Base-by-base conservation (phyloP, 345 rosid genomes). In the Dipteronia sinensis region DNA sequence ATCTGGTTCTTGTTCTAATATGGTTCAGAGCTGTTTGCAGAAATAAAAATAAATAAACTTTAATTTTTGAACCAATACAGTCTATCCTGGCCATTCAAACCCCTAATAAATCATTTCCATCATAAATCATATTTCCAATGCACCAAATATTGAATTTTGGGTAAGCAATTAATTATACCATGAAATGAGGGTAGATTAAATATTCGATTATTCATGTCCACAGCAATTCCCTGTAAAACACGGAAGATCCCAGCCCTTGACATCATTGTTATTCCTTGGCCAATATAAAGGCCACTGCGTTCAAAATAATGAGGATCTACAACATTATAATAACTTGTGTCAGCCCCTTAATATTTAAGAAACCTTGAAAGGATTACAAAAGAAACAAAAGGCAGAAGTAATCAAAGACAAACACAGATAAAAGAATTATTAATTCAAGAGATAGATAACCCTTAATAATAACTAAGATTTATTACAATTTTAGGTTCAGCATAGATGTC, bases 221-320 rank as follows among this genome's bases (percentile, higher is more conserved):
- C 94, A 64, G 97, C 97, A 82, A 94, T 79, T 85, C 99, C 99
- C 78, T 85, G 76, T 47, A 86, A 47, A 81, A 83, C 94, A 69
- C 98, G 98, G 77, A 96, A 96, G 83, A 92, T 87, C 78, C 99
- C 95, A 82, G 98, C 93, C 79, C 98, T 92, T 68, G 99, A 94
- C 89, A 96, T 85, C 91, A 85, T 88, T 74, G 95, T 44, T 74
- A 78, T 90, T 80, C 99, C 99, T 92, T 89, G 95, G 76, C 98
- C 98, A 80, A 96, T 90, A 84, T 92, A 96, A 67, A 96, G 84
- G 79, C 95, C 94, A 77, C 85, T 81, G 82, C 97, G 89, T 82
- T 94, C 93, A 76, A 69, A 76, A 75, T 91, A 85, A 85, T 81
- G 87, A 59, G 97, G 97, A 91, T 94, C 98, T 96, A 85, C 82